Evolutionary conservation across 2,329 filamentous ascomycete genomes (phyloP).

Genomic region (Byssochlamys sp.): DNA sequence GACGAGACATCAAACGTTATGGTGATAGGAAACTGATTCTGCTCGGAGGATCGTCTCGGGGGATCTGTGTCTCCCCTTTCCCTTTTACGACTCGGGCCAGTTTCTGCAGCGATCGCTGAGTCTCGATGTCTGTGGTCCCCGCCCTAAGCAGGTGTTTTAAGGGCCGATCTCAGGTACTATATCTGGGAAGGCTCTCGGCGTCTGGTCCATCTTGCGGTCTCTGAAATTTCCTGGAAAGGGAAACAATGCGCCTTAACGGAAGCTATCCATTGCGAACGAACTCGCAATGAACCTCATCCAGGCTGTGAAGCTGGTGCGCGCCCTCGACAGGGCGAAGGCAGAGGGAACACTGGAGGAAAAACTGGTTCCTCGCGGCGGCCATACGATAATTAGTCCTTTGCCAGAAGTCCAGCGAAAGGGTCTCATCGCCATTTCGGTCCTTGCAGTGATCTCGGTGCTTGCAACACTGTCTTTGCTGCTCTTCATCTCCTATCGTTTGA

Average conservation of each 20-base stretch:
- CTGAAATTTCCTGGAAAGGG: not conserved
- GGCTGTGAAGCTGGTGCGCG: not conserved
- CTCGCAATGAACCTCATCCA: not conserved
- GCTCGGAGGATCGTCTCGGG: not conserved
- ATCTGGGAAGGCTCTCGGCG: not conserved
- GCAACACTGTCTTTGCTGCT: constrained; percentile 35
- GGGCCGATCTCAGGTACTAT: not conserved
- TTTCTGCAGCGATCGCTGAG: not conserved
- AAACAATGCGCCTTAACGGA: not conserved
- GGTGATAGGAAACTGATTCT: not conserved
- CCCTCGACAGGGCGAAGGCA: not conserved
- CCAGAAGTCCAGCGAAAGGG: constrained; percentile 28
- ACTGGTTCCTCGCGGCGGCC: not conserved
- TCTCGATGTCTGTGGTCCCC: not conserved
- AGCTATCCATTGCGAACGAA: not conserved
- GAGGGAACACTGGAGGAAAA: not conserved
- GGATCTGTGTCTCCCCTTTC: not conserved
- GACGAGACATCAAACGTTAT: not conserved
- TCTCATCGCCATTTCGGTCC: constrained; percentile 38
- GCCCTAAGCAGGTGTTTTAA: not conserved
- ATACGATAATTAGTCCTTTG: constrained; percentile 22
- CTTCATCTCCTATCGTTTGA: constrained; percentile 44
- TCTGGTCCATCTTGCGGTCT: not conserved
- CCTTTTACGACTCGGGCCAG: not conserved
- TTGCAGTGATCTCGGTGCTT: constrained; percentile 40